Percentiles rank a stretch among this genome's conserved stretches.
These are phyloP conservation scores for Hypoxylon sp. DNA, from an alignment of 2,329 filamentous ascomycete genomes.

Conservation along the genomic window DNA sequence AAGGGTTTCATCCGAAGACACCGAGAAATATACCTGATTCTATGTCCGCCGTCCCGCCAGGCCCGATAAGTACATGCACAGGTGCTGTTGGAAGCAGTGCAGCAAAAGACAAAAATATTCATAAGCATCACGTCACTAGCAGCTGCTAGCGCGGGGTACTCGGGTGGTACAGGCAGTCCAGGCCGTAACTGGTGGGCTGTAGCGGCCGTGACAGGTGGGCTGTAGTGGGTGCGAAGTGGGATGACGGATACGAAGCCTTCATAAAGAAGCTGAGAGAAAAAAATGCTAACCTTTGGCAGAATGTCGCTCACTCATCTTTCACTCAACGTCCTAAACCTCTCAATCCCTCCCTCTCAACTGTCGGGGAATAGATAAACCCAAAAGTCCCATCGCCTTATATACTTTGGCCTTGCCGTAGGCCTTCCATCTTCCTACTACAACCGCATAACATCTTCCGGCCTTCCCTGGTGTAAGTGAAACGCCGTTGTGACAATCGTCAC, in stretches of 20 bases:
- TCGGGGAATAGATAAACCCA: background rate
- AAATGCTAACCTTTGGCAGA: conserved; percentile 2
- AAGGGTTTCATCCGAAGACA: conserved; percentile 12
- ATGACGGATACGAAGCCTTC: conserved; percentile 2
- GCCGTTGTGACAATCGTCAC: conserved; percentile 19
- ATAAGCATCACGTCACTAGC: conserved; percentile 36
- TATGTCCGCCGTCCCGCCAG: too few relatives aligned
- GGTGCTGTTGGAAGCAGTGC: too few relatives aligned
- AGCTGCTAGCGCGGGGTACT: conserved; percentile 31
- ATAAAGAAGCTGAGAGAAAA: conserved; percentile 6
- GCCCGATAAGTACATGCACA: too few relatives aligned
- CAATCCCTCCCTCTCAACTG: conserved; percentile 2
- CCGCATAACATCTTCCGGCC: conserved; percentile 9
- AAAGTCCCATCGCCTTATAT: background rate
- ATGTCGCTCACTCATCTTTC: conserved; percentile 32
- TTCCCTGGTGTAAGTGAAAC: conserved; percentile 28
- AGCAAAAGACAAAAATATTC: too few relatives aligned
- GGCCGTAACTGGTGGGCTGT: too few relatives aligned
- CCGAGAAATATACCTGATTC: too few relatives aligned
- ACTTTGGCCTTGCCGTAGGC: background rate
- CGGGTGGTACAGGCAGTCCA: too few relatives aligned
- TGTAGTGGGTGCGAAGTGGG: background rate
- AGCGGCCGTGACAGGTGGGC: background rate
- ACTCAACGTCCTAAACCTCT: background rate
- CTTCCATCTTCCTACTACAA: background rate